Base-by-base conservation (phyloP, 306 rosid species). In the Quercus variabilis region DNA sequence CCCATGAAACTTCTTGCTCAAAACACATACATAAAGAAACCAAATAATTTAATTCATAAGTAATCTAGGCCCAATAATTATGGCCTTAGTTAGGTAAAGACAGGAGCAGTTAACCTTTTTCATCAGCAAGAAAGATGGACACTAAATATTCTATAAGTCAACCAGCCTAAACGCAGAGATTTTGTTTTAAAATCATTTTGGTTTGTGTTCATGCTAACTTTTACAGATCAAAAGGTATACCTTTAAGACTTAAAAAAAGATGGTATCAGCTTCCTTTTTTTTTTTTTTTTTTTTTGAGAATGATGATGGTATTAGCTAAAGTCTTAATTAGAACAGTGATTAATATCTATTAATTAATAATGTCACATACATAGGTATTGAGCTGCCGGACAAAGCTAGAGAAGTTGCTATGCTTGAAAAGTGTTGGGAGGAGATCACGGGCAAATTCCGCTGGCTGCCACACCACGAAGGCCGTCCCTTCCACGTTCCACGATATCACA, bases 351-450 rank as follows among this genome's bases (percentile, higher is more conserved):
- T 11, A 2, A 9, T 41, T 46, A 51, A 17, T 6, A 64, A 30
- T 28, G 35, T 19, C 60, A 89, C 98, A 21, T 91, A 94, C 99
- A n/a, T 94, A 94, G 26, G 99, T 92, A 78, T 94, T 94, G 56
- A 94, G 97, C 82, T 94, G 99, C 30, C 99, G 91, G 11, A 94
- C 95, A 84, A 94, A 94, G 92, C 99, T 92, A 49, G 99, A 94
- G 87, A 94, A 94, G 84, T 94, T 94, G 91, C 92, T 91, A 38
- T 94, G 99, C 80, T 94, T 94, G 94, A 94, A 94, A 89, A 92
- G 90, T 0, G 95, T 94, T 3, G 99, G 99, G 38, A 94, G 97
- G 82, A 94, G 95, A 89, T 94, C 97, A 46, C 91, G 88, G 55
- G 99, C 88, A 71, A 94, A 94, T 85, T 94, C 99, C 57, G 87